Base-by-base conservation (phyloP, 2,329 filamentous ascomycete genomes). In the Verticillium zaregamsianum region DNA sequence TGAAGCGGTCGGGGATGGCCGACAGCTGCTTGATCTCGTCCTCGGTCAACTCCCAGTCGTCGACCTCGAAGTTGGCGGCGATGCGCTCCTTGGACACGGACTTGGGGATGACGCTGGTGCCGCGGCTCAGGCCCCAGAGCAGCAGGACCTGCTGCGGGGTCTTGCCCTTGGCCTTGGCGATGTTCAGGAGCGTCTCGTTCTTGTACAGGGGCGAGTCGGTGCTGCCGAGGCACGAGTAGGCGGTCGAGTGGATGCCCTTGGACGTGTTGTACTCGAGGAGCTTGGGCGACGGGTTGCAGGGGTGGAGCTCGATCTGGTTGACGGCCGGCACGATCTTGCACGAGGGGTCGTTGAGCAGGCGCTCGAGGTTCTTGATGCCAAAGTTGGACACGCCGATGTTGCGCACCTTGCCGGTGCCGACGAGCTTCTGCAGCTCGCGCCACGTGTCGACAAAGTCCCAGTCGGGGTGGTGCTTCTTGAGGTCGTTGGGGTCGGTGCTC, bases 351-450 rank as follows among this genome's bases (percentile, higher is more conserved):
- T 83, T 86, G 64, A 95, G 80, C 62, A 95, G 82, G 74, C 86
- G 90, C 82, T 94, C 90, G 40, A 95, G 80, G 77, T 95, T 91
- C 75, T 80, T 86, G 73, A 93, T 91, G 66, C 83, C 89, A 74
- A 96, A 95, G 83, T 96, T 96, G 75, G 90, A 92, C 62, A 95
- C 90, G 69, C 91, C 91, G 72, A 94, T 92, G 80, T 91, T 92
- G 76, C 83, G 85, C 59, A 90, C 90, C 76, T 92, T 91, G 73
- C 88, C 88, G 55, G 84, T 86, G 12, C 76, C 84, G 28, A 86
- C 78, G 56, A 92, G 80, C 80, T 89, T 90, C 77, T 90, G 86
- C 82, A 91, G 80, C 78, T 88, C 87, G 64, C 81, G 79, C 86
- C 84, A 96, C 31, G 92, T 95, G 76, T 95, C 87, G 69, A 90